These are phyloP conservation scores for Senna siamea DNA, from an alignment of 306 rosid genomes.

Conservation along the genomic window DNA sequence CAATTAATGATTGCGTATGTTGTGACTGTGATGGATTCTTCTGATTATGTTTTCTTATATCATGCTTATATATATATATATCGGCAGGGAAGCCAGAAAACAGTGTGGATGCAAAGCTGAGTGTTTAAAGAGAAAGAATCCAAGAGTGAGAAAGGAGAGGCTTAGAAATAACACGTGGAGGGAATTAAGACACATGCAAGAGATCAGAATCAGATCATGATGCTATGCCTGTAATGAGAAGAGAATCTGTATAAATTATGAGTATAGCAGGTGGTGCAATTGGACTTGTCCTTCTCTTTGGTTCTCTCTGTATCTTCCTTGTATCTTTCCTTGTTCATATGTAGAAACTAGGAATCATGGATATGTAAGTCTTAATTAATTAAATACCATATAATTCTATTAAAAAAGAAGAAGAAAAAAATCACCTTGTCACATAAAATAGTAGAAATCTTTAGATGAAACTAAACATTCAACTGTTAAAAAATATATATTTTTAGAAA, in stretches of 20 bases:
- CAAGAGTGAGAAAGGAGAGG: slow-evolving; percentile 44
- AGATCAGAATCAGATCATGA: neutral
- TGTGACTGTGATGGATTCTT: too few species aligned
- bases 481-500: too few species aligned
- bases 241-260: slow-evolving; percentile 41
- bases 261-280: slow-evolving; percentile 47
- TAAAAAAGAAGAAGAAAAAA: too few species aligned
- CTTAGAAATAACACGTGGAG: slow-evolving; percentile 29
- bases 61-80: too few species aligned
- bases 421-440: too few species aligned
- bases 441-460: too few species aligned
- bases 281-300: slow-evolving; percentile 56
- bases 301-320: slow-evolving; percentile 49
- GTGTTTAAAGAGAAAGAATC: slow-evolving; percentile 47
- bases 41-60: too few species aligned
- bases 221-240: slow-evolving; percentile 8
- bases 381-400: too few species aligned
- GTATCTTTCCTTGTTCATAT: slow-evolving; percentile 42
- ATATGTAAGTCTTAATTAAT: too few species aligned
- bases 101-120: slow-evolving; percentile 59
- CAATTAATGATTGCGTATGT: neutral
- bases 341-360: too few species aligned
- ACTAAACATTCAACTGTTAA: too few species aligned
- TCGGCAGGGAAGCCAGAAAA: slow-evolving; percentile 51
- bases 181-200: slow-evolving; percentile 48